phyloP scores from a whole-genome alignment of 306 rosid genomes.

The Castanea crenata region DNA sequence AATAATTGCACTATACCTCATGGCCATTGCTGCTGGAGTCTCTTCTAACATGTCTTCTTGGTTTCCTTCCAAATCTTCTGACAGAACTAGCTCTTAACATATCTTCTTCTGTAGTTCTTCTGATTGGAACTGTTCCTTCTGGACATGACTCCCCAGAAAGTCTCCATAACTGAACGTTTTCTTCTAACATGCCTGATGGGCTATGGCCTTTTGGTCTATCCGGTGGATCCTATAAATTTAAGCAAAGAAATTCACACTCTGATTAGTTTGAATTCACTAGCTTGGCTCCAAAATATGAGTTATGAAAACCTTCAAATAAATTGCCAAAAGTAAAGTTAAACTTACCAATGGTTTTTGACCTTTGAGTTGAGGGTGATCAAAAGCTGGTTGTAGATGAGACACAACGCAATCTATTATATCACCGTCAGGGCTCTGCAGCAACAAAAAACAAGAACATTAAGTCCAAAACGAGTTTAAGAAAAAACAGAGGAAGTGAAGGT shows the following conservation, averaged over 20 bases:
- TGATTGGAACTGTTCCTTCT: constrained; percentile 86
- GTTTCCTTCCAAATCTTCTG: constrained; percentile 73
- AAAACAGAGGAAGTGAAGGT: constrained; percentile 24
- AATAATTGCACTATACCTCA: constrained; percentile 55
- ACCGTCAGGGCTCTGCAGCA: constrained; percentile 79
- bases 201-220: constrained; percentile 60
- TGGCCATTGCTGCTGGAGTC: constrained; percentile 91
- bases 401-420: constrained; percentile 83
- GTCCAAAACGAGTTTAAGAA: constrained; percentile 2
- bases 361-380: constrained; percentile 78
- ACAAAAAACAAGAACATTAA: neutral
- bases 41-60: constrained; percentile 60
- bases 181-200: constrained; percentile 25
- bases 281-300: neutral
- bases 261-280: neutral
- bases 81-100: constrained; percentile 78
- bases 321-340: neutral
- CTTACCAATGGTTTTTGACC: constrained; percentile 78
- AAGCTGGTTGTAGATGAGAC: constrained; percentile 88
- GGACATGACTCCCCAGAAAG: constrained; percentile 76
- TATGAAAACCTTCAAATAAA: neutral
- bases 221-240: constrained; percentile 69
- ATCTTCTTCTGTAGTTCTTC: constrained; percentile 81
- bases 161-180: constrained; percentile 70
- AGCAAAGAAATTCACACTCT: constrained; percentile 1